These are phyloP conservation scores for Pyricularia pennisetigena DNA, from an alignment of 2,329 filamentous ascomycete genomes.

Conservation along the genomic window DNA sequence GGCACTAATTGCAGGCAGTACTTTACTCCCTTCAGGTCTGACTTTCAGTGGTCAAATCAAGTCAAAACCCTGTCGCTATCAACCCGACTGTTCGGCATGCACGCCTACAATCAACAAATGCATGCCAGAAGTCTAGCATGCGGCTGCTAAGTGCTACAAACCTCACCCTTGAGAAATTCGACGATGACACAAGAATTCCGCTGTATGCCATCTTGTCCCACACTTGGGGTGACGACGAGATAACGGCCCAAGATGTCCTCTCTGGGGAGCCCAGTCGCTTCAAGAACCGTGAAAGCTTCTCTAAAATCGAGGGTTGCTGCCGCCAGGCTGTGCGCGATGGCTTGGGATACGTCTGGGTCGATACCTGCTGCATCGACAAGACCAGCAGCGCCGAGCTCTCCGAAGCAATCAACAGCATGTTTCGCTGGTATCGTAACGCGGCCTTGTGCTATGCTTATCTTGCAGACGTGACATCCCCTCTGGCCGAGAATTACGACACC, in stretches of 20 bases:
- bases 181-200: slow-evolving; percentile 10
- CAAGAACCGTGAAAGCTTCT: slow-evolving; percentile 11
- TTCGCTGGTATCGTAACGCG: slow-evolving; percentile 21
- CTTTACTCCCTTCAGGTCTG: neutral
- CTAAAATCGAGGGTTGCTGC: slow-evolving; percentile 15
- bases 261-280: neutral
- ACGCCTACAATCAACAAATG: neutral
- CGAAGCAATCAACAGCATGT: slow-evolving; percentile 18
- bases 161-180: slow-evolving; percentile 6
- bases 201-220: slow-evolving; percentile 23
- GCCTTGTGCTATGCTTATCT: slow-evolving; percentile 24
- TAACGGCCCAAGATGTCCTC: slow-evolving; percentile 15
- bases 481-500: neutral
- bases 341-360: slow-evolving; percentile 23
- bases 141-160: slow-evolving; percentile 10
- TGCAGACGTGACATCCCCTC: slow-evolving; percentile 12
- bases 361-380: slow-evolving; percentile 29
- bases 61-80: too few species aligned
- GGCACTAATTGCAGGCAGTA: too few species aligned
- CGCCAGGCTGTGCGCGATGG: slow-evolving; percentile 15
- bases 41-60: neutral
- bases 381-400: slow-evolving; percentile 22
- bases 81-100: neutral
- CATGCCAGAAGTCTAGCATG: slow-evolving; percentile 7
- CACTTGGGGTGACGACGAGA: slow-evolving; percentile 19